Conservation (phyloP, 257 asterid species). For the Euphrasia confusa region DNA sequence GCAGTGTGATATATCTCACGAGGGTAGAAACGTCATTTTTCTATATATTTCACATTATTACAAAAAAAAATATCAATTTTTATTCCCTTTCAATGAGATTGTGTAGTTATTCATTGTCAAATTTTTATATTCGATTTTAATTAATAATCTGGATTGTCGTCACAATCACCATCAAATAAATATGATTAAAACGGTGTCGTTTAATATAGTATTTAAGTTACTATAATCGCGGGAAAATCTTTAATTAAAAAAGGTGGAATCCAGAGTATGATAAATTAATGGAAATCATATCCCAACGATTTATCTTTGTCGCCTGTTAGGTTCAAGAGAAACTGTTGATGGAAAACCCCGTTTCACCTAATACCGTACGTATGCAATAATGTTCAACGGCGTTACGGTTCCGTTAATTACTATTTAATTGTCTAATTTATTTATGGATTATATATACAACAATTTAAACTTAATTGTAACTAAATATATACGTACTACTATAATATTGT, state of each 20-base stretch:
- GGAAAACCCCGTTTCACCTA: constrained; percentile 38
- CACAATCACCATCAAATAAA: constrained; percentile 35
- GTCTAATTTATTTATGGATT: too few species aligned
- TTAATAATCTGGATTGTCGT: constrained; percentile 15
- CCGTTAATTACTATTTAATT: too few species aligned
- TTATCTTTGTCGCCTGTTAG: constrained; percentile 20
- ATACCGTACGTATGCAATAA: constrained; percentile 18
- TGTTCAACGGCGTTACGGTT: too few species aligned
- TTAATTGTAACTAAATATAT: too few species aligned
- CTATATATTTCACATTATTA: too few species aligned
- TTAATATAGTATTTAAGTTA: constrained; percentile 1
- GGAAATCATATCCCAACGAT: constrained; percentile 45
- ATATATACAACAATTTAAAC: too few species aligned
- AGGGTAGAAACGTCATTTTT: too few species aligned
- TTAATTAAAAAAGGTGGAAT: background rate
- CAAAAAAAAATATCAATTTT: too few species aligned
- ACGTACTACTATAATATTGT: too few species aligned
- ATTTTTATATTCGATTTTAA: constrained; percentile 21
- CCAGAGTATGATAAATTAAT: constrained; percentile 31
- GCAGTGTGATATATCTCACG: too few species aligned
- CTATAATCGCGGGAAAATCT: constrained; percentile 6
- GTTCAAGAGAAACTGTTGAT: constrained; percentile 22
- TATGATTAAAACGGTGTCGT: constrained; percentile 12
- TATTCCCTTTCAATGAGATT: background rate
- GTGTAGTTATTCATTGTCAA: constrained; percentile 28